A percentile compares a stretch with the other conserved stretches of the same genome.
Conservation (phyloP, 768 basidiomycete species). For the Rhodotorula toruloides region DNA sequence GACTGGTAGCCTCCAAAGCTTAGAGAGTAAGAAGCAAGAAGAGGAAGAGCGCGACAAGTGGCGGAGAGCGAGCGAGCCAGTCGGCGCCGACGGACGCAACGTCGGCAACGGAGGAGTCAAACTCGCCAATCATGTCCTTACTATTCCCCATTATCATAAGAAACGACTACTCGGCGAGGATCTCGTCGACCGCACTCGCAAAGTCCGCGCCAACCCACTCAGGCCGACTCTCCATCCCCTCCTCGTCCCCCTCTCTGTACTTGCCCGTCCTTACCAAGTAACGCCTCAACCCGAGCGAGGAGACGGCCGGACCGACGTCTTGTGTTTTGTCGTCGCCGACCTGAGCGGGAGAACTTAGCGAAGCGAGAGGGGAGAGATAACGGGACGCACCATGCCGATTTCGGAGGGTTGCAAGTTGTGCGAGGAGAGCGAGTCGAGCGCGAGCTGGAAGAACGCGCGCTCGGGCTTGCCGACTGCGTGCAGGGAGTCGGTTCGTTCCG, state of each 20-base stretch:
- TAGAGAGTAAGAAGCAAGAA: background rate
- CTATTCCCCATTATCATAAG: too few relatives aligned
- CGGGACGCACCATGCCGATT: constrained; percentile 40
- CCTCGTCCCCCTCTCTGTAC: constrained; percentile 61
- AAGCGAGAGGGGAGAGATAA: too few relatives aligned
- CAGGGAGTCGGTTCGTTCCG: too few relatives aligned
- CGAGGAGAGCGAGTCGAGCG: constrained; percentile 52
- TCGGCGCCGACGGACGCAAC: background rate
- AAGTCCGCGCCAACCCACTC: constrained; percentile 23
- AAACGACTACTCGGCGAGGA: background rate
- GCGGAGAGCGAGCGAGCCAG: too few relatives aligned
- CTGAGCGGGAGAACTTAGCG: constrained; percentile 52
- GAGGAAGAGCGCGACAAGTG: too few relatives aligned
- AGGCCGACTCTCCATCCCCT: constrained; percentile 29
- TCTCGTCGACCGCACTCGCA: constrained; percentile 7
- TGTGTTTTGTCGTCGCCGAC: constrained; percentile 64
- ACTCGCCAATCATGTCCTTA: too few relatives aligned
- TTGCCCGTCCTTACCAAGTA: constrained; percentile 69
- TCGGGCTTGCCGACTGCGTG: constrained; percentile 61
- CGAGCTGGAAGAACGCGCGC: constrained; percentile 57
- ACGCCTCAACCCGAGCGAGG: constrained; percentile 59
- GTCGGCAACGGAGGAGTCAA: too few relatives aligned
- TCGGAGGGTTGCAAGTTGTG: constrained; percentile 31
- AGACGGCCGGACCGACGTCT: constrained; percentile 62
- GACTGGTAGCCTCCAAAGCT: too few relatives aligned